Percentiles rank a stretch among this genome's conserved stretches.
Evolutionary conservation across 495 filamentous ascomycete genomes (phyloP).

Genomic region (Penicillium bovifimosum): DNA sequence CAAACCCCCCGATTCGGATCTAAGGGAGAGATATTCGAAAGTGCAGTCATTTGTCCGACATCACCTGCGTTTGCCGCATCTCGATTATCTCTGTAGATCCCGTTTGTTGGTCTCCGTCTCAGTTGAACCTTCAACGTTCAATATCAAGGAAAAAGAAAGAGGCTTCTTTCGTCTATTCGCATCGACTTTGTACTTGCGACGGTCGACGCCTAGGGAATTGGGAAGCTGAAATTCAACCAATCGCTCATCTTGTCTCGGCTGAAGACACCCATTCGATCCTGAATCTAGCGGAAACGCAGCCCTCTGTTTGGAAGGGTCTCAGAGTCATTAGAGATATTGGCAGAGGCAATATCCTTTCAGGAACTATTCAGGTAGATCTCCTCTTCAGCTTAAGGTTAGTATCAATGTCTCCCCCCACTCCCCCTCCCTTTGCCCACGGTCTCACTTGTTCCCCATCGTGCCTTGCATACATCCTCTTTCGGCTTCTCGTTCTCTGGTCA

Average conservation of each 20-base stretch:
- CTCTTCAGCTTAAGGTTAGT: constrained; percentile 30
- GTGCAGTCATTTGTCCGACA: not conserved
- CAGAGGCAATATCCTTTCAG: not conserved
- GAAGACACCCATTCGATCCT: constrained; percentile 22
- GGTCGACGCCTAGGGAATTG: not conserved
- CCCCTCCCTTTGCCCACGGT: constrained; percentile 26
- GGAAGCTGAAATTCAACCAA: constrained; percentile 1
- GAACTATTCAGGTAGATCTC: constrained; percentile 3
- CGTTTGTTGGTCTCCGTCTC: constrained; percentile 5
- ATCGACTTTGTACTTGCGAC: constrained; percentile 4
- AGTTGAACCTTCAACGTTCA: constrained; percentile 3
- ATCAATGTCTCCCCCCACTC: constrained; percentile 4
- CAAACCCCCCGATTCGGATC: not conserved
- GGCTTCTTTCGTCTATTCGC: not conserved
- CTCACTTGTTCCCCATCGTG: constrained; percentile 32
- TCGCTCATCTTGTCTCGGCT: constrained; percentile 32
- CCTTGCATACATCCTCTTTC: constrained; percentile 39
- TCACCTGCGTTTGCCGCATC: constrained; percentile 8
- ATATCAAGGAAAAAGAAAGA: constrained; percentile 6
- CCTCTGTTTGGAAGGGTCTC: constrained; percentile 23
- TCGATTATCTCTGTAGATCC: constrained; percentile 4
- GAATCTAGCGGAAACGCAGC: not conserved
- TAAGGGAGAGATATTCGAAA: not conserved
- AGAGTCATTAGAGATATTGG: constrained; percentile 4
- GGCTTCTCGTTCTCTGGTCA: constrained; percentile 13